phyloP scores from a whole-genome alignment of 208 protist species.

The Vickermania spadyakhi region DNA sequence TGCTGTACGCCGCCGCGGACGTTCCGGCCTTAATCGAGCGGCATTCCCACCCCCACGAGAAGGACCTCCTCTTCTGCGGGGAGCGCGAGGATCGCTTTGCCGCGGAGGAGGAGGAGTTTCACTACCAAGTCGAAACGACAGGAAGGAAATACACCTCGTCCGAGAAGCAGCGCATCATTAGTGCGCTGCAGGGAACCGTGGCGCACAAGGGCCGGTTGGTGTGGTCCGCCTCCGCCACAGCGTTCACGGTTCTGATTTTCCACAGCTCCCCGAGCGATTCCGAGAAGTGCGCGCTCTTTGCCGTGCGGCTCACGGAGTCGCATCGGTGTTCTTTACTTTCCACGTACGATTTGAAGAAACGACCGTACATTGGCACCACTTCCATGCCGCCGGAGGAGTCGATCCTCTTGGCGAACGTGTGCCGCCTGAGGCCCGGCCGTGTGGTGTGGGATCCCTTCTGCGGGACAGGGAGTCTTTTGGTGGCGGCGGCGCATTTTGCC shows the following conservation, averaged over 20 bases:
- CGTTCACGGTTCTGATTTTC: slow-evolving; percentile 48
- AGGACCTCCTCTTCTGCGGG: not conserved
- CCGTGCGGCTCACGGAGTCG: slow-evolving; percentile 20
- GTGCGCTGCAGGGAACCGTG: slow-evolving; percentile 8
- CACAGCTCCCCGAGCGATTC: slow-evolving; percentile 15
- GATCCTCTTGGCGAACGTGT: slow-evolving; percentile 88
- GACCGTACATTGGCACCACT: slow-evolving; percentile 93
- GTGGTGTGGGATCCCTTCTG: slow-evolving; percentile 92
- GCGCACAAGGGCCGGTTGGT: slow-evolving; percentile 8
- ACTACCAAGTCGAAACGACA: slow-evolving; percentile 61
- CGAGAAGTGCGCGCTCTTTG: slow-evolving; percentile 40
- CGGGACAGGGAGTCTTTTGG: slow-evolving; percentile 85
- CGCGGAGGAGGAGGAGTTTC: slow-evolving; percentile 27
- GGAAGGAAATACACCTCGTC: slow-evolving; percentile 48
- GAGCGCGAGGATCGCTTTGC: too few species aligned
- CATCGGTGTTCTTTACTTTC: slow-evolving; percentile 36
- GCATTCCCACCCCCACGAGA: not conserved
- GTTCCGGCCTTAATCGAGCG: slow-evolving; percentile 17
- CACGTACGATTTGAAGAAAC: slow-evolving; percentile 70
- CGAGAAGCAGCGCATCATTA: slow-evolving; percentile 34
- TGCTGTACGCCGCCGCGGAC: slow-evolving; percentile 32
- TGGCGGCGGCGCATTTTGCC: slow-evolving; percentile 79
- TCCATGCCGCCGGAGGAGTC: slow-evolving; percentile 94
- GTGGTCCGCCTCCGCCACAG: slow-evolving; percentile 14
- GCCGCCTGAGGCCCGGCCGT: slow-evolving; percentile 27